Conservation (phyloP, 768 basidiomycete species). For the Jaapia argillacea region DNA sequence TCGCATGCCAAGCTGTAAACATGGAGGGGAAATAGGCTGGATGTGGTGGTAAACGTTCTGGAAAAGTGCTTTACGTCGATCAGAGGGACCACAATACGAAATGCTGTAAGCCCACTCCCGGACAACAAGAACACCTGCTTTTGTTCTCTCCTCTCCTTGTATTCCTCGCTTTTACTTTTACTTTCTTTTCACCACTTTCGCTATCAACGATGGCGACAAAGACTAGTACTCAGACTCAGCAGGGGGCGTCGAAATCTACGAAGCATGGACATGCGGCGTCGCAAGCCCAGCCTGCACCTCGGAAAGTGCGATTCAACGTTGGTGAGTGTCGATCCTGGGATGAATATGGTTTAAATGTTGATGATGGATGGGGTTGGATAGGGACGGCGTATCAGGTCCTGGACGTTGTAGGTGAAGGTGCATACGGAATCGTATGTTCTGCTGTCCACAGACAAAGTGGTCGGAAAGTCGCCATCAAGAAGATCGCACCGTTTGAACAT, state of each 20-base stretch:
- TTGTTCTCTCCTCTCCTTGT: conserved; percentile 5
- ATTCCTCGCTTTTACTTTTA: conserved; percentile 2
- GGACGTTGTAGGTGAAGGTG: conserved; percentile 74
- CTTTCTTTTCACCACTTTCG: background rate
- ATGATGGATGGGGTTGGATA: conserved; percentile 12
- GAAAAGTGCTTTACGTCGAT: no score
- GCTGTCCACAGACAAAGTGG: conserved; percentile 77
- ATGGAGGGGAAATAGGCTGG: no score
- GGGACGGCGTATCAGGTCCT: conserved; percentile 68
- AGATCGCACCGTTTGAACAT: conserved; percentile 91
- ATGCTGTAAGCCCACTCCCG: background rate
- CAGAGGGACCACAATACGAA: no score
- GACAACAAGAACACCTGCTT: background rate
- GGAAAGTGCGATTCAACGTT: conserved; percentile 86
- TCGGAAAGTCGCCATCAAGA: conserved; percentile 90
- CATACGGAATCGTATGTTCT: conserved; percentile 85
- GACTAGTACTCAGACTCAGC: background rate
- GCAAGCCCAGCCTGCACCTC: conserved; percentile 46
- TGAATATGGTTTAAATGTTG: background rate
- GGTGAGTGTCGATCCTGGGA: conserved; percentile 35
- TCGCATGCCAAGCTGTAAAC: no score
- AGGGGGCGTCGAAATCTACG: background rate
- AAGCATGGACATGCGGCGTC: conserved; percentile 35
- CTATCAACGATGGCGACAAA: background rate
- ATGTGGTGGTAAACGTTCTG: no score